Evolutionary conservation across 2,329 filamentous ascomycete species (phyloP).

Genomic region (Fusarium veterinarium): DNA sequence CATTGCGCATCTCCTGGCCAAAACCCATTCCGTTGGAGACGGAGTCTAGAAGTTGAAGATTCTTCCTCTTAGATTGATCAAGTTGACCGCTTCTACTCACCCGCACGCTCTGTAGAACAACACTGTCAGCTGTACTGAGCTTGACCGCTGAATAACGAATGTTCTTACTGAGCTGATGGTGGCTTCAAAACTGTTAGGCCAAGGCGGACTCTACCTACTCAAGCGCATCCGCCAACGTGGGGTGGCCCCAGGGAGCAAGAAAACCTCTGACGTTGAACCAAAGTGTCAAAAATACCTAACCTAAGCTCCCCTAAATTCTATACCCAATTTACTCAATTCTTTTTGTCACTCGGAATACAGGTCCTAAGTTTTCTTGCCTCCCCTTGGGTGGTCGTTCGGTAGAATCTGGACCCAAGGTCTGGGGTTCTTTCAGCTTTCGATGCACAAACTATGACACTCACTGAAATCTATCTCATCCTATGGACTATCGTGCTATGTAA

Average conservation of each 20-base stretch:
- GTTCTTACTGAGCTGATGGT: conserved; percentile 23
- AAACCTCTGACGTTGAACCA: background rate
- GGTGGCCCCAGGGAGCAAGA: background rate
- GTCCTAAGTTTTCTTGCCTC: background rate
- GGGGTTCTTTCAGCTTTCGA: conserved; percentile 14
- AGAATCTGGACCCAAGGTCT: conserved; percentile 25
- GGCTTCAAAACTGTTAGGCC: conserved; percentile 25
- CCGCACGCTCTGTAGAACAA: background rate
- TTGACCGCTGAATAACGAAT: conserved; percentile 22
- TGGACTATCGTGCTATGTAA: background rate
- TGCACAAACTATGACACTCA: background rate
- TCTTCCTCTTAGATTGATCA: background rate
- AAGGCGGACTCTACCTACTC: conserved; percentile 25
- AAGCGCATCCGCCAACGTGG: conserved; percentile 29
- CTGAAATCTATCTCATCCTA: background rate
- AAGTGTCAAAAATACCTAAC: background rate
- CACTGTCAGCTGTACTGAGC: background rate
- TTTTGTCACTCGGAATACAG: fast-evolving
- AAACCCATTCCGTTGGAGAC: conserved; percentile 2
- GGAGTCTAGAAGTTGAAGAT: background rate
- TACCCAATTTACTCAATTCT: fast-evolving
- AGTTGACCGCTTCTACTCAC: background rate
- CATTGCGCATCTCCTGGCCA: conserved; percentile 20
- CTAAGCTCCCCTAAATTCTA: fast-evolving
- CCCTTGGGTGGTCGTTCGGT: background rate